These are phyloP conservation scores for Lolium perenne DNA, from an alignment of 176 grass and related monocot species.

Conservation along the genomic window DNA sequence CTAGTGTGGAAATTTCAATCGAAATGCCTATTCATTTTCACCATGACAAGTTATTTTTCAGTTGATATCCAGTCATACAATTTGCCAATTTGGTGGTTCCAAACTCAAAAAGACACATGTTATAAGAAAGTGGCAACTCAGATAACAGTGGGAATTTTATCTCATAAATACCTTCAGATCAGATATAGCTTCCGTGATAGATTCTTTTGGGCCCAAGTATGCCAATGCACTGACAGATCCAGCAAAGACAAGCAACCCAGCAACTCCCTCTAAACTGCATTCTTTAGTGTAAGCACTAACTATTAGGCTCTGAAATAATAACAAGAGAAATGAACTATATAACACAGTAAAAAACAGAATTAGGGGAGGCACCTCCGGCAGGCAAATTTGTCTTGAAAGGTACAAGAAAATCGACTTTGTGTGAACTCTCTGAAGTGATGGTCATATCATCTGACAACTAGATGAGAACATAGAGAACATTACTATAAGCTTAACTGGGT, in stretches of 20 bases:
- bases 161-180: constrained; percentile 81
- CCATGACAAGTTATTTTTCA: constrained; percentile 1
- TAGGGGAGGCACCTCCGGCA: constrained; percentile 61
- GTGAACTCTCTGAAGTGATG: constrained; percentile 42
- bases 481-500: constrained; percentile 26
- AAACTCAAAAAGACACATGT: background rate
- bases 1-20: background rate
- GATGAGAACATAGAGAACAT: constrained; percentile 32
- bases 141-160: constrained; percentile 16
- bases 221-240: constrained; percentile 75
- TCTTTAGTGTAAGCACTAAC: constrained; percentile 58
- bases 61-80: background rate
- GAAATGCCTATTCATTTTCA: constrained; percentile 1
- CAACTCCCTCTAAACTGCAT: constrained; percentile 77
- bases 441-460: constrained; percentile 65
- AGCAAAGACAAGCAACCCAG: constrained; percentile 67
- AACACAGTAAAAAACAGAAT: constrained; percentile 24
- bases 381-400: constrained; percentile 68
- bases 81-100: background rate
- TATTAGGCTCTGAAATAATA: constrained; percentile 45
- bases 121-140: constrained; percentile 9
- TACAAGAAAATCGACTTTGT: constrained; percentile 77
- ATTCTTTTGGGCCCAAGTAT: constrained; percentile 83
- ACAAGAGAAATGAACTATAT: constrained; percentile 34
- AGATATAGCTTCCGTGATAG: constrained; percentile 82